phyloP scores from a whole-genome alignment of 805 yeast genomes.

The Jamesozyma lodderae region DNA sequence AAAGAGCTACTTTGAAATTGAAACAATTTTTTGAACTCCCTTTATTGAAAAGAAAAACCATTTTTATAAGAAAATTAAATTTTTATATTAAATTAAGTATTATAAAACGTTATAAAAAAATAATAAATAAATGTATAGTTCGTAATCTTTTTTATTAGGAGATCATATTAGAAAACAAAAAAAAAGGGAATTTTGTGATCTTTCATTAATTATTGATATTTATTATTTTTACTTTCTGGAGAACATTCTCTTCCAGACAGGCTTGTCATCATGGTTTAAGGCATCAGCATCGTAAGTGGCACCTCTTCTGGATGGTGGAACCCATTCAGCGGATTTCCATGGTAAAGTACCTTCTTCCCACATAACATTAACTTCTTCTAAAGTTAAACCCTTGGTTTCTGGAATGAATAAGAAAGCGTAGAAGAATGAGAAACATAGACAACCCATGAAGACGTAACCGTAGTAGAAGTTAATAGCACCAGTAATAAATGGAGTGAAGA shows the following conservation, averaged over 20 bases:
- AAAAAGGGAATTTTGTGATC: too few relatives aligned
- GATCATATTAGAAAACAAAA: too few relatives aligned
- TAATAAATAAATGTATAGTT: too few relatives aligned
- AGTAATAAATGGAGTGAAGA: neutral
- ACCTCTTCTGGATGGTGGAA: neutral
- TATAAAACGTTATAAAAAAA: too few relatives aligned
- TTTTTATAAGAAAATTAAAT: too few relatives aligned
- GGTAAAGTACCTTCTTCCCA: neutral
- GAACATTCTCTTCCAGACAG: neutral
- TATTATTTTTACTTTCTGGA: neutral
- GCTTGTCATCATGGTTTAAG: neutral
- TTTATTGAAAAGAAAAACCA: too few relatives aligned
- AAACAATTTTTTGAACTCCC: too few relatives aligned
- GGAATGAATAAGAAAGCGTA: neutral
- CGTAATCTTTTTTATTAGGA: too few relatives aligned
- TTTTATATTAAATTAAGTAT: too few relatives aligned
- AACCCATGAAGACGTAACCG: neutral
- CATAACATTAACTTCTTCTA: neutral
- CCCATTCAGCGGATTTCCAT: neutral
- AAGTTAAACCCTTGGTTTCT: neutral
- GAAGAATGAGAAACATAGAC: constrained; percentile 1
- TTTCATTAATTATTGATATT: too few relatives aligned
- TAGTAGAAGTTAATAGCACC: neutral
- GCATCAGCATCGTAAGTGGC: neutral
- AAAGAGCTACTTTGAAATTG: too few relatives aligned